phyloP scores from a whole-genome alignment of 2,329 filamentous ascomycete species.

The Lachnellula cervina region DNA sequence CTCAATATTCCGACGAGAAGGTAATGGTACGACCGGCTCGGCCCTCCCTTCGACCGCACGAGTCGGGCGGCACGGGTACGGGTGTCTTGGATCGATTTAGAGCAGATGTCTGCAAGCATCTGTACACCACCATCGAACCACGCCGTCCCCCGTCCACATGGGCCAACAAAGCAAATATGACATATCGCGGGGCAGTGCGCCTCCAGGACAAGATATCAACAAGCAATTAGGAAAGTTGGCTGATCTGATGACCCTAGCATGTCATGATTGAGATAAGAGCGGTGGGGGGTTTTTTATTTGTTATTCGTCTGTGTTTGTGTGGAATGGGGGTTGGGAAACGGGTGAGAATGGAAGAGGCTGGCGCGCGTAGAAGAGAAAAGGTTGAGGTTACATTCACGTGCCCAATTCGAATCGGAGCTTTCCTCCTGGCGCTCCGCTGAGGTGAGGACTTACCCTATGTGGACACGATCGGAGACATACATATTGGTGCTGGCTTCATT shows the following conservation, averaged over 20 bases:
- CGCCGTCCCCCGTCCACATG: background rate
- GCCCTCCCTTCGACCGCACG: background rate
- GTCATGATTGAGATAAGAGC: slow-evolving; percentile 1
- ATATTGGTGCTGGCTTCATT: no score
- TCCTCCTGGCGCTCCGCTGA: background rate
- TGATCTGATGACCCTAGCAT: slow-evolving; percentile 1
- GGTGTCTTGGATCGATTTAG: background rate
- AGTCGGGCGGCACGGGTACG: background rate
- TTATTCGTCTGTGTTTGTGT: background rate
- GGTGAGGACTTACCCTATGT: background rate
- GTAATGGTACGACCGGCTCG: slow-evolving; percentile 1
- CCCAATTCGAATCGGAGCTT: background rate
- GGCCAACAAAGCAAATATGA: background rate
- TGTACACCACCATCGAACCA: background rate
- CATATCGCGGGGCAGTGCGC: slow-evolving; percentile 1
- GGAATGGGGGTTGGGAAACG: background rate
- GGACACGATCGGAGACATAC: no score
- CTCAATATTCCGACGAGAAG: background rate
- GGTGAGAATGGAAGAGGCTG: background rate
- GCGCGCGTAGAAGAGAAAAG: background rate
- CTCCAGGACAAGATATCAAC: background rate
- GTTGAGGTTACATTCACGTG: background rate
- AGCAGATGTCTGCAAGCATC: background rate
- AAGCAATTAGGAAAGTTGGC: background rate
- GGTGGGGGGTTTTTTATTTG: background rate